Base-by-base conservation (phyloP, 1,139 yeast genomes). In the Saccharomyces hybrid region DNA sequence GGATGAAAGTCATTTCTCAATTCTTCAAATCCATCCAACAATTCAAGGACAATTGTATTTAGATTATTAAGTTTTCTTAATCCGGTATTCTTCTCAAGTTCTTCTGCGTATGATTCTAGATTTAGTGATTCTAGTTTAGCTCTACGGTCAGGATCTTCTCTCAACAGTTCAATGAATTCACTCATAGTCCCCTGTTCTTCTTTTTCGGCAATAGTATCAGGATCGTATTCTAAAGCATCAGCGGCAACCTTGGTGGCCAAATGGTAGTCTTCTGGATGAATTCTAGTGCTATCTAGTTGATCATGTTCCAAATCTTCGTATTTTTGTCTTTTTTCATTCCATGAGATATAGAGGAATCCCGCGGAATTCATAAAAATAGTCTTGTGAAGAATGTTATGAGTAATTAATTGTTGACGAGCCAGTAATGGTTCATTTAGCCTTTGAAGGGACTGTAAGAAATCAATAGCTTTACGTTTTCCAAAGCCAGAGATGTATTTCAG, bases 201-300 rank as follows among this genome's bases (percentile, higher is more conserved):
- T 58, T 86, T 76, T 56, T 86, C 95, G 2, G 85, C 88, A 67
- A 88, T 79, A 63, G 91, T 97, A 71, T 91, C 98, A 66, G 95
- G 99, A 66, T 91, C 97, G 61, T 90, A 79, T 66, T 95, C 99
- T 60, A 93, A 78, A 1, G 99, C 98, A 75, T 93, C 99, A 2
- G 97, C 95, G 8, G 98, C 98, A 90, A 93, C 91, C 69, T 93
- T 93, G 55, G 95, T 82, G 1, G 98, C 98, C 63, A 93, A 78
- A 58, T 88, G 96, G 68, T 93, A 93, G 72, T 93, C 99, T 71
- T 95, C 98, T 3, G 99, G 99, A 65, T 93, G 99, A 49, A 95
- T 90, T 73, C 99, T 82, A 0, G 99, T 93, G 41, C 95, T 91
- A 72, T 93, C 99, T 60, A 93, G 77, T 52, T 88, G 77, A 65